Evolutionary conservation across 371 early-diverging fungal genomes (phyloP).

Genomic region (Mortierella sp.): DNA sequence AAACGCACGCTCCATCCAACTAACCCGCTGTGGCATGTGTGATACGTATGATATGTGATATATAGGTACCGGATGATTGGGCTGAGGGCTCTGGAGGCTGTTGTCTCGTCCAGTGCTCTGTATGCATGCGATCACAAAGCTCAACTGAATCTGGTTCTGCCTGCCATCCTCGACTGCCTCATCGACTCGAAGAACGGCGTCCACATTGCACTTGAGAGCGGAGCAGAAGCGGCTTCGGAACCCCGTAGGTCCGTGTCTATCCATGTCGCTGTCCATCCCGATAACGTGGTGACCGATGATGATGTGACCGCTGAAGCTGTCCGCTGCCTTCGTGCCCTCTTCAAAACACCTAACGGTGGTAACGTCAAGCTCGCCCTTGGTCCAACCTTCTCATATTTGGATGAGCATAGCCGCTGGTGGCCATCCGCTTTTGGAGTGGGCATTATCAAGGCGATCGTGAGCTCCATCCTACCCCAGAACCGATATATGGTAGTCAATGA

Average conservation of each 20-base stretch:
- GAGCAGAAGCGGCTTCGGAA: slow-evolving; percentile 1
- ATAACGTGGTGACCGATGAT: slow-evolving; percentile 44
- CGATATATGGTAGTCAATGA: slow-evolving; percentile 74
- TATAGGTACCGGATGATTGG: slow-evolving; percentile 67
- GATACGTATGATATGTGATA: neutral
- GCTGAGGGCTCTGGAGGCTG: slow-evolving; percentile 64
- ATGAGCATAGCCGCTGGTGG: slow-evolving; percentile 69
- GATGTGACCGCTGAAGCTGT: slow-evolving; percentile 57
- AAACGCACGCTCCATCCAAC: too few relatives aligned
- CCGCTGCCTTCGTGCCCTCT: slow-evolving; percentile 61
- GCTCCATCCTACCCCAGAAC: slow-evolving; percentile 72
- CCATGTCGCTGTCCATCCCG: slow-evolving; percentile 30
- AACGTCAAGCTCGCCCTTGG: slow-evolving; percentile 61
- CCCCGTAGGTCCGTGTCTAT: slow-evolving; percentile 43
- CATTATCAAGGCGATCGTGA: slow-evolving; percentile 65
- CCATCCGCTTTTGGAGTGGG: slow-evolving; percentile 64
- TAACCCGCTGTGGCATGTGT: too few relatives aligned
- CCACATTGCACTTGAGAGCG: slow-evolving; percentile 23
- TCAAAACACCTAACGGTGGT: slow-evolving; percentile 60
- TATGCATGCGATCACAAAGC: slow-evolving; percentile 65
- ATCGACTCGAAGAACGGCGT: slow-evolving; percentile 33
- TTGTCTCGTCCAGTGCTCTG: slow-evolving; percentile 65
- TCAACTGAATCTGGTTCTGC: slow-evolving; percentile 67
- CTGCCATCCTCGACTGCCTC: slow-evolving; percentile 61
- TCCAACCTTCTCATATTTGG: slow-evolving; percentile 65